phyloP scores from a whole-genome alignment of 2,329 filamentous ascomycete genomes.

The Curvularia spicifera region DNA sequence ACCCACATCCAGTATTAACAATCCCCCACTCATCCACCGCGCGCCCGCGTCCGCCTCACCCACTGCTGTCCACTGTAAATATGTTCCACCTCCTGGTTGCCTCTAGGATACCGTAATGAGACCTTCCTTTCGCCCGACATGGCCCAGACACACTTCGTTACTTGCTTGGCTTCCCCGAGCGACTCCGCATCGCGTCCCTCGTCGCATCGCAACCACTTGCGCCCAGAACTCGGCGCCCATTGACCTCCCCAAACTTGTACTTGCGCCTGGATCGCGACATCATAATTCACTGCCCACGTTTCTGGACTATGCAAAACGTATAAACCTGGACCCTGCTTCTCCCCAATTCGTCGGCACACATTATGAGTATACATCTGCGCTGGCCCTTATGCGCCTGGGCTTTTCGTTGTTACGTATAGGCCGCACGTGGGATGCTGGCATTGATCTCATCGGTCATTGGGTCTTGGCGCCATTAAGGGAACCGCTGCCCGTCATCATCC shows the following conservation, averaged over 20 bases:
- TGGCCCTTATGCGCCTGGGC: conserved; percentile 64
- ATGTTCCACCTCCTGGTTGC: conserved; percentile 24
- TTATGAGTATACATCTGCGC: conserved; percentile 75
- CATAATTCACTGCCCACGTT: conserved; percentile 72
- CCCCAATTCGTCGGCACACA: conserved; percentile 74
- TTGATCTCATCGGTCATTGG: conserved; percentile 78
- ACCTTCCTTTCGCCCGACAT: conserved; percentile 32
- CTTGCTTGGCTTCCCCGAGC: conserved; percentile 32
- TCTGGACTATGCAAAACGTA: conserved; percentile 66
- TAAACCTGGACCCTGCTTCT: conserved; percentile 61
- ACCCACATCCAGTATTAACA: conserved; percentile 4
- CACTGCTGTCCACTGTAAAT: conserved; percentile 22
- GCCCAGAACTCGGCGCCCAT: conserved; percentile 31
- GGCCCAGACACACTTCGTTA: conserved; percentile 25
- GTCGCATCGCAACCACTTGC: conserved; percentile 39
- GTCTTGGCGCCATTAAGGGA: conserved; percentile 51
- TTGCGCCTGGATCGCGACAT: conserved; percentile 46
- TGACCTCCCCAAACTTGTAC: conserved; percentile 36
- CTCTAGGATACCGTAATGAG: conserved; percentile 35
- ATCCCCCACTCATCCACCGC: conserved; percentile 6
- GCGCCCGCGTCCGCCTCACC: not conserved
- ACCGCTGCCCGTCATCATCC: conserved; percentile 58
- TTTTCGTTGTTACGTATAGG: conserved; percentile 72
- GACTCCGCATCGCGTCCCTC: conserved; percentile 33
- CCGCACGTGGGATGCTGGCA: conserved; percentile 70